Percentiles rank a stretch among this genome's conserved stretches.
phyloP scores from a whole-genome alignment of 177 flowering plant genomes.

The Tripterygium wilfordii region DNA sequence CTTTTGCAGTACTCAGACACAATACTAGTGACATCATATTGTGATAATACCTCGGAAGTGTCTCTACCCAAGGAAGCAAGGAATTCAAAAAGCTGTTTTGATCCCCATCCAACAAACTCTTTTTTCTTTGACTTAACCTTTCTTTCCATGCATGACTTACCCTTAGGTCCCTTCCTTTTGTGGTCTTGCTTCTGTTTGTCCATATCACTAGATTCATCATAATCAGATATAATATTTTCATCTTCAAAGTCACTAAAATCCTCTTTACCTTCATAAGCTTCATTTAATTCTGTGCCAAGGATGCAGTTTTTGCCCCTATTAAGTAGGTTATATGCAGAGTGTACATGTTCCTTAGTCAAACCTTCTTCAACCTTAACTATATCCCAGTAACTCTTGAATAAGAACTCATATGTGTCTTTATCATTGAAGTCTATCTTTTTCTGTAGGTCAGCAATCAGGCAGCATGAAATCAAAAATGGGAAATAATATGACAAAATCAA shows the following conservation, averaged over 20 bases:
- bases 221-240: constrained; percentile 22
- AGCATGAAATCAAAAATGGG: background rate
- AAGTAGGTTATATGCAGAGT: constrained; percentile 24
- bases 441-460: constrained; percentile 40
- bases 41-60: constrained; percentile 34
- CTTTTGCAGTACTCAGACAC: constrained; percentile 46
- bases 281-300: constrained; percentile 13
- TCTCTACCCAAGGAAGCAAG: constrained; percentile 59
- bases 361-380: constrained; percentile 47
- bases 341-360: constrained; percentile 35
- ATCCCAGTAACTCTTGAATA: constrained; percentile 68
- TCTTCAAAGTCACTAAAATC: constrained; percentile 24
- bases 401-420: constrained; percentile 44
- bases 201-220: constrained; percentile 18
- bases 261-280: constrained; percentile 11
- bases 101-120: constrained; percentile 78
- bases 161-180: constrained; percentile 24
- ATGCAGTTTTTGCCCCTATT: constrained; percentile 27
- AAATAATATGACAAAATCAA: background rate
- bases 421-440: constrained; percentile 56
- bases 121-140: constrained; percentile 13
- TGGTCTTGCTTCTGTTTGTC: background rate
- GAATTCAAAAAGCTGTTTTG: constrained; percentile 50
- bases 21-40: constrained; percentile 45
- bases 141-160: constrained; percentile 29